Conservation (phyloP, 2,329 filamentous ascomycete genomes). For the Xylariaceae sp. region DNA sequence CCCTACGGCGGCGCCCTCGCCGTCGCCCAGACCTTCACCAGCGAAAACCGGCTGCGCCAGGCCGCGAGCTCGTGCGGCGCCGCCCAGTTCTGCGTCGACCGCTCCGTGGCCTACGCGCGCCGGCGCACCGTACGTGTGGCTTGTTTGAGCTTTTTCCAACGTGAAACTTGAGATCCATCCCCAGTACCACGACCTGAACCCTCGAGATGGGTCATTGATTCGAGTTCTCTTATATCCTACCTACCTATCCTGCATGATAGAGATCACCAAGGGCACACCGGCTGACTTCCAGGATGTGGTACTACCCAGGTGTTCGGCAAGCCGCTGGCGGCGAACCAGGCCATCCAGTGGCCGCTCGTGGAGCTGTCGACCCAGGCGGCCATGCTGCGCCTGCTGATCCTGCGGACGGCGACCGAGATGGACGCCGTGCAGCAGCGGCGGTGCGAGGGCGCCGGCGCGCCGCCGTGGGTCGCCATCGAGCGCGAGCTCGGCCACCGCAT, state of each 20-base stretch:
- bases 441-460: constrained; percentile 18
- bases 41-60: constrained; percentile 60
- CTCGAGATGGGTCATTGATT: no score
- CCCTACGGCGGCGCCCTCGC: constrained; percentile 45
- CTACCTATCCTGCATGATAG: no score
- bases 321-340: constrained; percentile 51
- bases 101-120: constrained; percentile 49
- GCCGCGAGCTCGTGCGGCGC: constrained; percentile 53
- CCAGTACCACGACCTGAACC: no score
- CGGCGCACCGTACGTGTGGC: constrained; percentile 40
- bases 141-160: no score
- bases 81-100: constrained; percentile 51
- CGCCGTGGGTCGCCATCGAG: constrained; percentile 46
- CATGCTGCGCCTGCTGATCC: constrained; percentile 53
- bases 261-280: no score
- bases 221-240: no score
- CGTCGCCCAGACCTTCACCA: constrained; percentile 57
- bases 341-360: constrained; percentile 56
- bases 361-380: constrained; percentile 54
- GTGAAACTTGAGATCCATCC: no score
- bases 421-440: constrained; percentile 38
- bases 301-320: constrained; percentile 53
- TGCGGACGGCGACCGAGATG: constrained; percentile 56
- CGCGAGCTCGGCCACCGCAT: constrained; percentile 53
- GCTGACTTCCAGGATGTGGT: no score